Conservation (phyloP, 2,329 filamentous ascomycete species). For the Botrytis fabae region DNA sequence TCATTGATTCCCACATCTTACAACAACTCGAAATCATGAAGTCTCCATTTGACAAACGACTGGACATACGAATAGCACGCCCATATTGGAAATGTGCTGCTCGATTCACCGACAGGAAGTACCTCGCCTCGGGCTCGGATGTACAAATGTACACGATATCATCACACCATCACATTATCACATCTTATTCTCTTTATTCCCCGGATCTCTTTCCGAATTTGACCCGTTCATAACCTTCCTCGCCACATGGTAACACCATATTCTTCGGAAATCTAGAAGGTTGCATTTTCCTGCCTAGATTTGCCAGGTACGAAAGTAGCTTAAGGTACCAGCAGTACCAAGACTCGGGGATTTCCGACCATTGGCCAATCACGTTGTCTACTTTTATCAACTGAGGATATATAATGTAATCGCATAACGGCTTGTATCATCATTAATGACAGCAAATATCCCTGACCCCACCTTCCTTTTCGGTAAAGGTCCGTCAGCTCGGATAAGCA, state of each 20-base stretch:
- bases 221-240: neutral
- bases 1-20: neutral
- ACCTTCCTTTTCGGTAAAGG: slow-evolving; percentile 13
- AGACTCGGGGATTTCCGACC: neutral
- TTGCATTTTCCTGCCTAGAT: neutral
- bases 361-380: neutral
- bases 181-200: neutral
- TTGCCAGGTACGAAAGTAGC: slow-evolving; percentile 8
- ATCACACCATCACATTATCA: neutral
- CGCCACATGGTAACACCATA: neutral
- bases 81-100: neutral
- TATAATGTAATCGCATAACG: neutral
- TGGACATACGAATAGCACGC: neutral
- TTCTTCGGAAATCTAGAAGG: neutral
- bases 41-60: neutral
- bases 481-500: slow-evolving; percentile 9
- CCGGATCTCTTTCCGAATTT: neutral
- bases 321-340: neutral
- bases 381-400: slow-evolving; percentile 6
- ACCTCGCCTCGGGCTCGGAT: neutral
- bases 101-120: neutral
- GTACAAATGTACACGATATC: slow-evolving; percentile 2
- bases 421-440: neutral
- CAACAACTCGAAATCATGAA: neutral
- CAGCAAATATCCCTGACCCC: neutral